A percentile compares a stretch with the other conserved stretches of the same genome.
phyloP scores from a whole-genome alignment of 208 protist genomes.

The Wallacemonas rigidus region DNA sequence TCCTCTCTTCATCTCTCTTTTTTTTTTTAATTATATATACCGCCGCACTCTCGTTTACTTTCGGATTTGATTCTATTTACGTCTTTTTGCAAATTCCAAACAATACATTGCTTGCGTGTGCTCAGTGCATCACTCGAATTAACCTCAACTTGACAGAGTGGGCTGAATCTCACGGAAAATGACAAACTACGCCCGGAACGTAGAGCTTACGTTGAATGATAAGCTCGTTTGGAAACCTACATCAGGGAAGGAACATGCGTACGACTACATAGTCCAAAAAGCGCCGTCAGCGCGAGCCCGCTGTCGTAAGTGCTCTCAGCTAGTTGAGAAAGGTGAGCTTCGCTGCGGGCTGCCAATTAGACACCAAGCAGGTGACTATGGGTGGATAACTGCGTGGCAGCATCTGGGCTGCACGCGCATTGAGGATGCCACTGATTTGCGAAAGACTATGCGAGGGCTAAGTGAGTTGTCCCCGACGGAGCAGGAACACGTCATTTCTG shows the following conservation, averaged over 20 bases:
- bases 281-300: constrained; percentile 69
- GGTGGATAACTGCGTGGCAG: constrained; percentile 91
- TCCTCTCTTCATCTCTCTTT: too few species aligned
- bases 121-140: too few species aligned
- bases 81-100: too few species aligned
- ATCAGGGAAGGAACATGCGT: constrained; percentile 44
- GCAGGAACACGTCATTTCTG: constrained; percentile 55
- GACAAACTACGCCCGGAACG: constrained; percentile 56
- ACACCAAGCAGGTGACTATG: constrained; percentile 77
- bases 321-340: constrained; percentile 77
- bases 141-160: too few species aligned
- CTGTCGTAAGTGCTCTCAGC: constrained; percentile 86
- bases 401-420: constrained; percentile 77
- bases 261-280: constrained; percentile 65
- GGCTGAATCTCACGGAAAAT: constrained; percentile 14
- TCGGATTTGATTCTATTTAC: too few species aligned
- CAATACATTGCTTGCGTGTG: too few species aligned
- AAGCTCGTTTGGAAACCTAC: constrained; percentile 66
- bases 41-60: too few species aligned
- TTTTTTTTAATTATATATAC: too few species aligned
- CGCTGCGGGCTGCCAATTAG: constrained; percentile 84
- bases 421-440: constrained; percentile 26
- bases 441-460: constrained; percentile 55
- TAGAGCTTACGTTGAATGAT: constrained; percentile 68
- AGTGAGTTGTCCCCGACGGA: constrained; percentile 40